These are phyloP conservation scores for Xylaria scruposa DNA, from an alignment of 495 filamentous ascomycete genomes.

Conservation along the genomic window DNA sequence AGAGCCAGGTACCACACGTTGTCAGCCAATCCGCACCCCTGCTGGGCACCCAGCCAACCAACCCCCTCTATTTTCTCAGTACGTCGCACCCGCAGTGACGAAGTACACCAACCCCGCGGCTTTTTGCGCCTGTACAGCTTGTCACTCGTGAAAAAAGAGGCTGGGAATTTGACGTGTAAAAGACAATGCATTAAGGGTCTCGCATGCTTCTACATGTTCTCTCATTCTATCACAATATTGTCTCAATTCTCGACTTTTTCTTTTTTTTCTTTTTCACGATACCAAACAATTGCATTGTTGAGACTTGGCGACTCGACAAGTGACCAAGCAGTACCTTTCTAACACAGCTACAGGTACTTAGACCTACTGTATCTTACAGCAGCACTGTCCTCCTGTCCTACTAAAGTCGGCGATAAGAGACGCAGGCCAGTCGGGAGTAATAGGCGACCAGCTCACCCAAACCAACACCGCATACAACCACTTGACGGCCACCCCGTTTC, in stretches of 20 bases:
- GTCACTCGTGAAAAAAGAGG: constrained; percentile 37
- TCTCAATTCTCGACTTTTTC: constrained; percentile 18
- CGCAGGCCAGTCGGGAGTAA: constrained; percentile 15
- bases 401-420: constrained; percentile 6
- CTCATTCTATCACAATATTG: constrained; percentile 12
- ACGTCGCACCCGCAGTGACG: constrained; percentile 25
- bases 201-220: constrained; percentile 28
- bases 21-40: constrained; percentile 32
- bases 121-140: constrained; percentile 32
- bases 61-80: constrained; percentile 40
- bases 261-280: constrained; percentile 17
- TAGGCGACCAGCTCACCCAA: constrained; percentile 21
- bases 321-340: constrained; percentile 18
- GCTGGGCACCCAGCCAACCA: constrained; percentile 39
- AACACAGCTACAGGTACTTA: neutral
- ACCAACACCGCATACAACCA: constrained; percentile 19
- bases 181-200: constrained; percentile 40
- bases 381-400: neutral
- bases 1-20: constrained; percentile 11
- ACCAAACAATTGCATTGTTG: neutral
- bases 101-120: constrained; percentile 43
- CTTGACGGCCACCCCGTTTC: constrained; percentile 11
- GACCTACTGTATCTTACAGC: neutral
- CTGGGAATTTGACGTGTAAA: constrained; percentile 35
- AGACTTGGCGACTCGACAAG: constrained; percentile 13